Percentiles rank a stretch among this genome's conserved stretches.
phyloP scores from a whole-genome alignment of 108 stramenopile genomes.

The Pseudonitzschia multistriata region DNA sequence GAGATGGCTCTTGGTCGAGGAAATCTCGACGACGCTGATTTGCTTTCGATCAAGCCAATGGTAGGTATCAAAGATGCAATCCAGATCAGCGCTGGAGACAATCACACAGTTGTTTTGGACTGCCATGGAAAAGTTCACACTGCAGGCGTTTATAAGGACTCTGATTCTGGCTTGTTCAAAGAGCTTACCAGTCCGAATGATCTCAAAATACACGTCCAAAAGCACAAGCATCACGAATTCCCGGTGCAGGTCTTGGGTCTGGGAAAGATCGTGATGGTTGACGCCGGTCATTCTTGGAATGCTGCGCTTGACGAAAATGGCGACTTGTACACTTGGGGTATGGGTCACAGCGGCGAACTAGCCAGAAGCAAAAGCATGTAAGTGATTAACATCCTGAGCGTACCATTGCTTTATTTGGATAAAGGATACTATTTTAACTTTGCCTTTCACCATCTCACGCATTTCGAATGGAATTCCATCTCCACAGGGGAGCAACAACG shows the following conservation, averaged over 20 bases:
- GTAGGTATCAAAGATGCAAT: conserved; percentile 45
- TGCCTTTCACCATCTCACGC: too few species aligned
- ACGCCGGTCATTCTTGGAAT: conserved; percentile 42
- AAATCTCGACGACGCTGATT: neutral
- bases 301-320: conserved; percentile 66
- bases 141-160: conserved; percentile 72
- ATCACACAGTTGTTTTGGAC: conserved; percentile 66
- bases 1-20: conserved; percentile 78
- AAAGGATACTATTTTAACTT: too few species aligned
- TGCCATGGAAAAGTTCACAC: conserved; percentile 59
- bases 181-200: conserved; percentile 37
- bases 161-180: conserved; percentile 55
- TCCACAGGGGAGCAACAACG: conserved; percentile 7
- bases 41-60: conserved; percentile 13
- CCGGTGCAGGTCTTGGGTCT: conserved; percentile 23
- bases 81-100: conserved; percentile 72
- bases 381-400: too few species aligned
- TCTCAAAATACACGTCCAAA: conserved; percentile 21
- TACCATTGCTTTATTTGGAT: too few species aligned
- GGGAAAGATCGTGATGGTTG: conserved; percentile 40
- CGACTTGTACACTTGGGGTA: conserved; percentile 67
- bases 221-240: conserved; percentile 9
- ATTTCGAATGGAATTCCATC: neutral
- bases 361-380: conserved; percentile 29
- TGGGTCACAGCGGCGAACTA: conserved; percentile 30